phyloP scores from a whole-genome alignment of 805 yeast genomes.

The Starmera amethionina region DNA sequence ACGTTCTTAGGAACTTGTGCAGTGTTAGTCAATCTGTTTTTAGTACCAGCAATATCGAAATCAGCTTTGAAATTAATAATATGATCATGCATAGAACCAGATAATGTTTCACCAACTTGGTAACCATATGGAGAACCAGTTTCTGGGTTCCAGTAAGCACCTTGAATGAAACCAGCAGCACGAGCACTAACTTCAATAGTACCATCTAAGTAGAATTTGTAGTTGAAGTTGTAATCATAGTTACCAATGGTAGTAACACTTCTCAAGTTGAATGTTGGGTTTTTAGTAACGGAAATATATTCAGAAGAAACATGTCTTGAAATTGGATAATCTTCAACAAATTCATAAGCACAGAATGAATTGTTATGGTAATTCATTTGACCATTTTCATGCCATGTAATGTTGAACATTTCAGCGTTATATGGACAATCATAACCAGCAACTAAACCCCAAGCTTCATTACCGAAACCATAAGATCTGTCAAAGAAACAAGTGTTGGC shows the following conservation, averaged over 20 bases:
- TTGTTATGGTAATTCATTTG: conserved; percentile 16
- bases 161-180: conserved; percentile 22
- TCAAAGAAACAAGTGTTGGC: conserved; percentile 18
- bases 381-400: conserved; percentile 16
- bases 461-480: conserved; percentile 19
- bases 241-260: conserved; percentile 17
- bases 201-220: conserved; percentile 18
- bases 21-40: conserved; percentile 11
- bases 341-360: conserved; percentile 19
- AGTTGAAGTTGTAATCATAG: conserved; percentile 17
- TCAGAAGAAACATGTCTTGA: conserved; percentile 13
- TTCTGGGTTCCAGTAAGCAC: conserved; percentile 16
- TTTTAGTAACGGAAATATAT: conserved; percentile 13
- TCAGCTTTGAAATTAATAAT: conserved; percentile 19
- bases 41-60: conserved; percentile 18
- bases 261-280: conserved; percentile 17
- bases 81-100: conserved; percentile 22
- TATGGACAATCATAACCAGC: conserved; percentile 22
- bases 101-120: conserved; percentile 13
- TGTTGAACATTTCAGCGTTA: conserved; percentile 19
- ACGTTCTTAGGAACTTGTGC: conserved; percentile 14
- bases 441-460: conserved; percentile 19
- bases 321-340: conserved; percentile 14
- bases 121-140: conserved; percentile 15
- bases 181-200: conserved; percentile 19